These are phyloP conservation scores for Calonectria montana DNA, from an alignment of 2,329 filamentous ascomycete species.

Conservation along the genomic window DNA sequence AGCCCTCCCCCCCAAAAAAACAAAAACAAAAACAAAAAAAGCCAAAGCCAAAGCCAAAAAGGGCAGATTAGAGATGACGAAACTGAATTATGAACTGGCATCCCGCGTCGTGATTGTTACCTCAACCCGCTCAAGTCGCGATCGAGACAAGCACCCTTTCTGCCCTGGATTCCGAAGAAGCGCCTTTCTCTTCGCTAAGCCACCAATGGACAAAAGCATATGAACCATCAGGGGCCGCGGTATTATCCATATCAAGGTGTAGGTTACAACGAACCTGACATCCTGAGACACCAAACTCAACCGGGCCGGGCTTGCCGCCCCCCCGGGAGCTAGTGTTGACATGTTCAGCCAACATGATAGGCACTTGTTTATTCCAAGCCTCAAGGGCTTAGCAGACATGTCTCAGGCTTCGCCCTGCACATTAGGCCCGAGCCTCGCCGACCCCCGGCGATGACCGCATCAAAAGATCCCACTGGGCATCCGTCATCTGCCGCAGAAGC, in stretches of 20 bases:
- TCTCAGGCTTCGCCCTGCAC: background rate
- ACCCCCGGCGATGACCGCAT: background rate
- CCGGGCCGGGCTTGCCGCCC: slow-evolving; percentile 4
- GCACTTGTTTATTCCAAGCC: background rate
- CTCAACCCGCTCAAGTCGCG: background rate
- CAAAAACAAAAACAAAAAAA: background rate
- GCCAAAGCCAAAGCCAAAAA: background rate
- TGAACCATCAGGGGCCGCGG: background rate
- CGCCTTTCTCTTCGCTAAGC: background rate
- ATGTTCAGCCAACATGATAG: background rate
- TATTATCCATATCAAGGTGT: background rate
- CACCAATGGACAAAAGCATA: background rate
- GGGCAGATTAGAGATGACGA: background rate
- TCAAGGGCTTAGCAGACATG: background rate
- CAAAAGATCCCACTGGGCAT: background rate
- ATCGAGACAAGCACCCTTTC: background rate
- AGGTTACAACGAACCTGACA: background rate
- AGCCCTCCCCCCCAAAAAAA: too few species aligned
- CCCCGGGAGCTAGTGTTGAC: background rate
- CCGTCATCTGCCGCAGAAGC: background rate
- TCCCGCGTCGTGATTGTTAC: background rate
- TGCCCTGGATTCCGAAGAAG: background rate
- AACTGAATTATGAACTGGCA: background rate
- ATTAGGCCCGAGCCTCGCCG: slow-evolving; percentile 14
- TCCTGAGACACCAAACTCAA: background rate